These are phyloP conservation scores for Penicilliopsis zonata DNA, from an alignment of 495 filamentous ascomycete species.

Conservation along the genomic window DNA sequence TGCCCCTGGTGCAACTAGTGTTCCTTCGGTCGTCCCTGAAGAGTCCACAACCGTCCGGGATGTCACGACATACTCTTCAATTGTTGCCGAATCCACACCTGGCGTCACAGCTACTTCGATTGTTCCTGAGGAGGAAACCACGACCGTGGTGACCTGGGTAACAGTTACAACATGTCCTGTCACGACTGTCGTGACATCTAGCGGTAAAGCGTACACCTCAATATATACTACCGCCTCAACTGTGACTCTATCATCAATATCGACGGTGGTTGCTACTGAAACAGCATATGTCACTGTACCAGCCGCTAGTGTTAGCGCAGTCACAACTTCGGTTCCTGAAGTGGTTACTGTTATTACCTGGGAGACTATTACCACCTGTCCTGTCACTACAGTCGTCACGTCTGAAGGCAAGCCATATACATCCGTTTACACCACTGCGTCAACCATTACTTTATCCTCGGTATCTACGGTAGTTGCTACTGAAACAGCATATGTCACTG, in stretches of 20 bases:
- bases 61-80: constrained; percentile 1
- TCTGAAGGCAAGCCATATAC: constrained; percentile 19
- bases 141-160: constrained; percentile 20
- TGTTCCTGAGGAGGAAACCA: constrained; percentile 5
- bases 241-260: too few relatives aligned
- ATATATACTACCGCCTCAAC: constrained; percentile 27
- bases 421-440: constrained; percentile 25
- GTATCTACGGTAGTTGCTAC: too few relatives aligned
- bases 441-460: constrained; percentile 25
- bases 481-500: too few relatives aligned
- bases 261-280: too few relatives aligned
- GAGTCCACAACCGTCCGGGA: background rate
- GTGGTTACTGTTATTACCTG: constrained; percentile 21
- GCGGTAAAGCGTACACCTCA: constrained; percentile 18
- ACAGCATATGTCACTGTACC: too few relatives aligned
- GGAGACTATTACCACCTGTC: constrained; percentile 29
- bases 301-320: background rate
- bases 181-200: constrained; percentile 24
- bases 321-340: constrained; percentile 3
- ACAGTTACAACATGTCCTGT: constrained; percentile 33
- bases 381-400: constrained; percentile 25
- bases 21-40: background rate
- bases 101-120: too few relatives aligned
- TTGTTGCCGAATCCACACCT: too few relatives aligned
- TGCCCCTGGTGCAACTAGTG: constrained; percentile 24